Base-by-base conservation (phyloP, 202 grass and related monocot species). In the Carex arenaria region DNA sequence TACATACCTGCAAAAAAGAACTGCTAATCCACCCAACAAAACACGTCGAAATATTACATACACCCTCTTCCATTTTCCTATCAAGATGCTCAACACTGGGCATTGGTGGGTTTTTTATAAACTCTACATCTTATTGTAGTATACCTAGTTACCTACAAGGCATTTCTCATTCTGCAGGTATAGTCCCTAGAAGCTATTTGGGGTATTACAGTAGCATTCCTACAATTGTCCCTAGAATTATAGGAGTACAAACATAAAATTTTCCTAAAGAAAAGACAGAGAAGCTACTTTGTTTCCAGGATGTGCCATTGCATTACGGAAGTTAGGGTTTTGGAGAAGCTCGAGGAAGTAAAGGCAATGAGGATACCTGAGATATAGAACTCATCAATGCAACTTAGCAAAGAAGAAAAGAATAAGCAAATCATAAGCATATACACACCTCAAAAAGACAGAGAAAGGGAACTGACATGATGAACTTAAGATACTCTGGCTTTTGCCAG, bases 281-380 rank as follows among this genome's bases (percentile, higher is more conserved):
- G 59, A 82, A 4, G 83, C 82, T 43, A 98, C 95, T 93, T 98
- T 98, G 93, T 51, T 98, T 86, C 90, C 91, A 68, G 95, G 95
- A 93, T 95, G 95, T 82, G 95, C 95, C 95, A 95, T 95, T 68
- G 89, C 91, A 87, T 89, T 93, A 17, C 93, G 86, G 55, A 98
- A 98, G 83, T 93, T 98, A 55, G 88, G 87, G 80, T 95, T 98
- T 90, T 95, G 93, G 9, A 98, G 95, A 79, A 98, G 95, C 72
- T 98, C 93, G 79, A 98, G 93, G 90, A 98, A 98, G 86, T 89
- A 95, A 87, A 98, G 95, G 64, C 95, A 98, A 85, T 98, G 95
- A 0, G 95, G 95, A 89, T 98, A 98, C 89, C 95, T 95, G 74
- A 52, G 40, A 62, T 80, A 81, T 59, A 57, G 15, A 60, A 53